Evolutionary conservation across 305 asterid genomes (phyloP).

Genomic region (Fraxinus ornus): DNA sequence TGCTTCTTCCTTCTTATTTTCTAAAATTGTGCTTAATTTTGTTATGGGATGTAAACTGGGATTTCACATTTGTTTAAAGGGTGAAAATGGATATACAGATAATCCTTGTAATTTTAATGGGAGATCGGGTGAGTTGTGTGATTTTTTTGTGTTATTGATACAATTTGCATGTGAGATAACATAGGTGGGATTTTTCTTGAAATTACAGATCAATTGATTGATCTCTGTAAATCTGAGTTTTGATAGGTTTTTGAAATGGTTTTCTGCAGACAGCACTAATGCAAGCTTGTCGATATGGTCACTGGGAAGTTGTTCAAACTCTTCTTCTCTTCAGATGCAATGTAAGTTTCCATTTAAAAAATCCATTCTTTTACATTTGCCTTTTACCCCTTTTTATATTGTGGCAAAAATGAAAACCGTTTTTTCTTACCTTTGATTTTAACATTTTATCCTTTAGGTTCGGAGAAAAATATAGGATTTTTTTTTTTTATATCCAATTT

Average conservation of each 20-base stretch:
- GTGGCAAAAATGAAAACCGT: not conserved
- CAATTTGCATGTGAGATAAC: not conserved
- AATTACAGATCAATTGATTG: constrained; percentile 24
- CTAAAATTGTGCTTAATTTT: not conserved
- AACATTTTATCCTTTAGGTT: not conserved
- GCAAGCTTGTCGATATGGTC: constrained; percentile 88
- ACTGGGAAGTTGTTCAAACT: constrained; percentile 92
- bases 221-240: constrained; percentile 32
- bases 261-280: constrained; percentile 69
- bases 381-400: not conserved
- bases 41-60: not conserved
- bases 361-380: not conserved
- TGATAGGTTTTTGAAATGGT: constrained; percentile 7
- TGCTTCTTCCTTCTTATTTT: not conserved
- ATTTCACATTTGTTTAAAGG: not conserved
- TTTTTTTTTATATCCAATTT: not conserved
- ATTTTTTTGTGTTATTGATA: not conserved
- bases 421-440: not conserved
- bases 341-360: constrained; percentile 33
- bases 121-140: constrained; percentile 13
- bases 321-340: constrained; percentile 83
- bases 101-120: constrained; percentile 3
- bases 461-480: not conserved
- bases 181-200: constrained; percentile 15
- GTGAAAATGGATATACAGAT: not conserved